Base-by-base conservation (phyloP, 331 rosid genomes). In the Cydonia oblonga region DNA sequence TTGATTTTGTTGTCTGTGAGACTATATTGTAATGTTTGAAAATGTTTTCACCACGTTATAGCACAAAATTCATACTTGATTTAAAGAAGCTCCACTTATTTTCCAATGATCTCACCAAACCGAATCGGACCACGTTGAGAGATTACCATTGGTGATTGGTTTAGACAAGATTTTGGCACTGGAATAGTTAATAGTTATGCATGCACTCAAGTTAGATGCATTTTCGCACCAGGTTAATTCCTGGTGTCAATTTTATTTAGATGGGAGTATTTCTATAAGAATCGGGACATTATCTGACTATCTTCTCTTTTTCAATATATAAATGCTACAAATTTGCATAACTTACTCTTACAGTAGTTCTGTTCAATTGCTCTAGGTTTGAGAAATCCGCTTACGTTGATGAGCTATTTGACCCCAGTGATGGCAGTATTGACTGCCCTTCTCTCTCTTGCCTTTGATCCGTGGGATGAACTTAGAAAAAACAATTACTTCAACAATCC, bases 361-460 rank as follows among this genome's bases (percentile, higher is more conserved):
- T 72, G 58, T 66, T 71, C 46, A 71, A 83, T 81, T 71, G 58
- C 74, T 75, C 59, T 86, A 95, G 99, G 99, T 75, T 82, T 95
- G 87, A 91, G 87, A 84, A 89, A 95, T 84, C 99, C 99, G 6
- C 88, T 95, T 79, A 82, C 92, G 71, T 72, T 95, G 87, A 95
- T 95, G 99, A 95, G 99, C 88, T 78, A 85, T 74, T 91, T 95
- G 82, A 76, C 96, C 75, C 99, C 99, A 66, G 91, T 91, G 81
- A 95, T 95, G 99, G 86, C 99, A 24, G 70, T 80, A 42, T 84
- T 84, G 73, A 91, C 99, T 54, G 90, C 88, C 33, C 63, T 95
- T 70, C 92, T 91, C 62, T 95, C 99, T 30, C 80, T 91, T 72
- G 80, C 87, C 28, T 83, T 89, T 77, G 99, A 95, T 82, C 99